These are phyloP conservation scores for Citrus unshiu DNA, from an alignment of 345 rosid genomes.

Conservation along the genomic window DNA sequence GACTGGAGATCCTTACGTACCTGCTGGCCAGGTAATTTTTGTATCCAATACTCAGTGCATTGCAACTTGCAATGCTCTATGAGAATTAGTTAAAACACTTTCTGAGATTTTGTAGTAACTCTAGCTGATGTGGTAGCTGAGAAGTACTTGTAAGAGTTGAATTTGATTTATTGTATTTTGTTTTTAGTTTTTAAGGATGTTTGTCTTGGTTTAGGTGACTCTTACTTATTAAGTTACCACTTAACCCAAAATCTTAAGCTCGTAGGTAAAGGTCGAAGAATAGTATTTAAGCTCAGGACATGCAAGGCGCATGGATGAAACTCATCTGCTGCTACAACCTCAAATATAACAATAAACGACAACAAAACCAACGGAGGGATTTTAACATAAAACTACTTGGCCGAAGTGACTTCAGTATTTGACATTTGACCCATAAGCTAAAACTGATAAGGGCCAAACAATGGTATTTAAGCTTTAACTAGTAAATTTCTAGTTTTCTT, in stretches of 20 bases:
- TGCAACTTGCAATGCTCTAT: not conserved
- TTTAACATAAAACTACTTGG: not conserved
- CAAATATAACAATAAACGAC: not conserved
- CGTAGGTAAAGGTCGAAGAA: not conserved
- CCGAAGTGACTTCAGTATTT: not conserved
- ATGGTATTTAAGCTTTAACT: not conserved
- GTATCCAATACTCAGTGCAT: not conserved
- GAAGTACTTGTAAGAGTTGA: not conserved
- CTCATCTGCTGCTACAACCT: not conserved
- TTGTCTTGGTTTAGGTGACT: not conserved
- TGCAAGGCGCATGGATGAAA: not conserved
- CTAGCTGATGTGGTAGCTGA: not conserved
- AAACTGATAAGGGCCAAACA: not conserved
- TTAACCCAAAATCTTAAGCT: not conserved
- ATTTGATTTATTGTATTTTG: not conserved
- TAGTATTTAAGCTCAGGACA: not conserved
- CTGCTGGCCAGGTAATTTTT: slow-evolving; percentile 85
- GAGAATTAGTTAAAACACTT: not conserved
- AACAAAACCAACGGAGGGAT: not conserved
- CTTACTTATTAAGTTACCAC: not conserved
- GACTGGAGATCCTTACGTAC: slow-evolving; percentile 89
- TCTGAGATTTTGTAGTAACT: not conserved
- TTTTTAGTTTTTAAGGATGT: not conserved
- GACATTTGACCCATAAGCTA: not conserved
- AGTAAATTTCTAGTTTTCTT: not conserved